These are phyloP conservation scores for Quercus engelmannii DNA, from an alignment of 306 rosid genomes.

Conservation along the genomic window DNA sequence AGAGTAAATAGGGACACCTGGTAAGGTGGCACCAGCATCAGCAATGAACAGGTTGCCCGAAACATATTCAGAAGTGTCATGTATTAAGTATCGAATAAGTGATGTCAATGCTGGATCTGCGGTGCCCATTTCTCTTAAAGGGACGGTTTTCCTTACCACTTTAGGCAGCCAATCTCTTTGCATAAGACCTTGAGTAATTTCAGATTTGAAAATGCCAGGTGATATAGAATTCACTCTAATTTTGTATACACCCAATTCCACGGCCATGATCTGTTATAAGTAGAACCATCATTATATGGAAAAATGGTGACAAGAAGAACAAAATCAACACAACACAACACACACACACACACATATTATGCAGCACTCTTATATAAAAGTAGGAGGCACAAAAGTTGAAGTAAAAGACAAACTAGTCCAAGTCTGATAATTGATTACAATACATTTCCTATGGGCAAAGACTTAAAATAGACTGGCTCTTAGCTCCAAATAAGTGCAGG, in stretches of 20 bases:
- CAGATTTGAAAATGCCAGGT: conserved; percentile 80
- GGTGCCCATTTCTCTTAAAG: conserved; percentile 48
- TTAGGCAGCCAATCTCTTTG: conserved; percentile 56
- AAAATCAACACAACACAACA: too few relatives aligned
- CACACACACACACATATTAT: background rate
- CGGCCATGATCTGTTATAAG: conserved; percentile 58
- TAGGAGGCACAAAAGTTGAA: background rate
- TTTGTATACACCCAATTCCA: conserved; percentile 64
- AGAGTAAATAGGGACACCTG: conserved; percentile 73
- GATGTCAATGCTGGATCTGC: conserved; percentile 79
- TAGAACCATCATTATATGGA: background rate
- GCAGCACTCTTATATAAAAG: background rate
- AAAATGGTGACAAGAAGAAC: background rate
- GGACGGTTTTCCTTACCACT: conserved; percentile 49
- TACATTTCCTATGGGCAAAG: background rate
- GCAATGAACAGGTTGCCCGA: conserved; percentile 58
- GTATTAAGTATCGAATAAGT: conserved; percentile 57
- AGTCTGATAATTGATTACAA: too few relatives aligned
- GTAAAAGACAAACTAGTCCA: background rate
- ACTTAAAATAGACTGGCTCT: background rate
- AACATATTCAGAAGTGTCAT: conserved; percentile 62
- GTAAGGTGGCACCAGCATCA: conserved; percentile 60
- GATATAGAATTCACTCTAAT: conserved; percentile 75
- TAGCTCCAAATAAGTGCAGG: background rate
- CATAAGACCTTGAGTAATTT: conserved; percentile 59